Evolutionary conservation across 2,329 filamentous ascomycete genomes (phyloP).

Genomic region (Penicillium frequentans): DNA sequence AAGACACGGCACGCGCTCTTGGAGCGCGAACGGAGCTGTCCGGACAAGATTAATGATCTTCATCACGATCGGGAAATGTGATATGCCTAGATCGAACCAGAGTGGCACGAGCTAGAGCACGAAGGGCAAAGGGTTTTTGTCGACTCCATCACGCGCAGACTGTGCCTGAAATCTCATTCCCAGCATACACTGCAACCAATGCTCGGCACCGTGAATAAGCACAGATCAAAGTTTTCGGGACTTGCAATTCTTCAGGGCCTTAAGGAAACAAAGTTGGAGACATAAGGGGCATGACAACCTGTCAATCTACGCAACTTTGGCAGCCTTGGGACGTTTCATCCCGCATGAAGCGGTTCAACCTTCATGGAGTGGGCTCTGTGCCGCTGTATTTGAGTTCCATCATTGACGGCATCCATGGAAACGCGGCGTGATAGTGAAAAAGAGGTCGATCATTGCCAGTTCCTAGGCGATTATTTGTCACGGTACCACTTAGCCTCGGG

Average conservation of each 20-base stretch:
- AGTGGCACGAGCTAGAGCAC: constrained; percentile 6
- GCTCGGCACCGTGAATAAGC: background rate
- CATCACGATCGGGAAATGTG: constrained; percentile 7
- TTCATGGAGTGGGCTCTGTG: background rate
- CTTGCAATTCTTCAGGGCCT: background rate
- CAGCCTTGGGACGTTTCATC: background rate
- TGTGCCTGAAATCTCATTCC: background rate
- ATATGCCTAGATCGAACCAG: constrained; percentile 7
- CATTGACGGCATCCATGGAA: background rate
- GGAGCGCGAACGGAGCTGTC: constrained; percentile 9
- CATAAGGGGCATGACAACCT: background rate
- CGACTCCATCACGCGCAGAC: background rate
- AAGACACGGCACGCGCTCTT: constrained; percentile 15
- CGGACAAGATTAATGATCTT: constrained; percentile 6
- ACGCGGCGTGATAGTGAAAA: background rate
- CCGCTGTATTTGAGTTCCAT: background rate
- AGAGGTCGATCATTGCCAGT: constrained; percentile 19
- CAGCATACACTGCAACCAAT: background rate
- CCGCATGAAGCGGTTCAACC: background rate
- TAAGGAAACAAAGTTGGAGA: background rate
- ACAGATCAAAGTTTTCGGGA: background rate
- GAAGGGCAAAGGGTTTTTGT: constrained; percentile 1
- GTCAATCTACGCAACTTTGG: background rate
- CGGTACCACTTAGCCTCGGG: background rate
- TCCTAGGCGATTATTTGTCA: constrained; percentile 17